These are phyloP conservation scores for Pelargonium australe DNA, from an alignment of 441 rosid genomes.

Conservation along the genomic window DNA sequence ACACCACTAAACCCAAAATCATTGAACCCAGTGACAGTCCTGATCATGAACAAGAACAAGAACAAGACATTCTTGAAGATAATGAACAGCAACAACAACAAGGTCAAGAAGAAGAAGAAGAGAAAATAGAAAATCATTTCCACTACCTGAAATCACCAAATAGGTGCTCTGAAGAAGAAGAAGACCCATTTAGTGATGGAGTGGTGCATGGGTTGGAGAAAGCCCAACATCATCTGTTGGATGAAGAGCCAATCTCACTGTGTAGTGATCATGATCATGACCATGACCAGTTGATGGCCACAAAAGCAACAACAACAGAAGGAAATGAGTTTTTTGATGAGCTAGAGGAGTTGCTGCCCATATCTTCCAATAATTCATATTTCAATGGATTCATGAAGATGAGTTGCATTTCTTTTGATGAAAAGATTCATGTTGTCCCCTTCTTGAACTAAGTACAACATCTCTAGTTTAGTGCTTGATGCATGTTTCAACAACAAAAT, in stretches of 20 bases:
- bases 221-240: conserved; percentile 33
- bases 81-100: conserved; percentile 17
- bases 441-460: conserved; percentile 47
- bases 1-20: conserved; percentile 17
- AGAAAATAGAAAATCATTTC: conserved; percentile 17
- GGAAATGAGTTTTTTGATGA: conserved; percentile 66
- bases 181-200: conserved; percentile 21
- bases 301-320: conserved; percentile 32
- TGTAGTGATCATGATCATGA: conserved; percentile 23
- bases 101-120: conserved; percentile 17
- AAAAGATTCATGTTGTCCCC: conserved; percentile 54
- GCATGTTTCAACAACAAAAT: too few relatives aligned
- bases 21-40: too few relatives aligned
- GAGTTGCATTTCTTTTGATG: conserved; percentile 45
- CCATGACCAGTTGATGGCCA: not conserved
- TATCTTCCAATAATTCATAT: conserved; percentile 21
- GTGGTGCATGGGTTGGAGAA: too few relatives aligned
- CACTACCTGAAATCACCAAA: conserved; percentile 42
- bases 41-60: too few relatives aligned
- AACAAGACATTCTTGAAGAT: not conserved
- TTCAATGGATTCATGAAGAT: conserved; percentile 37
- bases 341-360: conserved; percentile 53
- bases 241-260: conserved; percentile 40
- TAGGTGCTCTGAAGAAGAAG: conserved; percentile 29
- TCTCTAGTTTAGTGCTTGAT: too few relatives aligned